These are phyloP conservation scores for Kodamaea fukazawae DNA, from an alignment of 805 yeast genomes.

Conservation along the genomic window DNA sequence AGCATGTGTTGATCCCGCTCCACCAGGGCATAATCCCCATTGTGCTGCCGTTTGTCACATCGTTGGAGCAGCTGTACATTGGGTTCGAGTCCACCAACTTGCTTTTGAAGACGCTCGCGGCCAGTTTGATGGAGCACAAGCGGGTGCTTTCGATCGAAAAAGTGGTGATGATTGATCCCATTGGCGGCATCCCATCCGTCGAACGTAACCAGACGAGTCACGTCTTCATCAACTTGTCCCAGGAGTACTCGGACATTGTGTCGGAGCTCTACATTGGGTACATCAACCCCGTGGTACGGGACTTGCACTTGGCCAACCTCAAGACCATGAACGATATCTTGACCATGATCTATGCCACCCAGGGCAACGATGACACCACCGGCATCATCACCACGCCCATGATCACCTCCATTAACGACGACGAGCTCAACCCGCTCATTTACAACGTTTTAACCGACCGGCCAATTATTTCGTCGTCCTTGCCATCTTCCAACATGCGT, in stretches of 20 bases:
- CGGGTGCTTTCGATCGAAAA: slow-evolving; percentile 64
- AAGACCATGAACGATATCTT: slow-evolving; percentile 61
- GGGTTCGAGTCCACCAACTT: slow-evolving; percentile 21
- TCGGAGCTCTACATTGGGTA: slow-evolving; percentile 64
- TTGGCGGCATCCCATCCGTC: slow-evolving; percentile 89
- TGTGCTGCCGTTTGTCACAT: slow-evolving; percentile 50
- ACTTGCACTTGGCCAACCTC: slow-evolving; percentile 64
- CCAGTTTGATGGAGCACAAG: slow-evolving; percentile 23
- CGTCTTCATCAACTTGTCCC: slow-evolving; percentile 79
- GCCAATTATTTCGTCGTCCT: slow-evolving; percentile 83
- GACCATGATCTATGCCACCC: slow-evolving; percentile 43
- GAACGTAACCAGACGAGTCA: slow-evolving; percentile 82
- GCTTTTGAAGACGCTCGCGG: slow-evolving; percentile 25
- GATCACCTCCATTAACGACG: slow-evolving; percentile 56
- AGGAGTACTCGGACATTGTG: slow-evolving; percentile 67
- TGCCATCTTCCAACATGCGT: slow-evolving; percentile 62
- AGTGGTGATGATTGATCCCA: slow-evolving; percentile 69
- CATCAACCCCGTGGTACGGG: slow-evolving; percentile 42
- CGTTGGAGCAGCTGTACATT: slow-evolving; percentile 18
- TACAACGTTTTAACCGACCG: slow-evolving; percentile 90
- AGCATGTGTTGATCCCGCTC: slow-evolving; percentile 28
- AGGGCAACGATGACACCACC: slow-evolving; percentile 48
- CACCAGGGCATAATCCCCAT: slow-evolving; percentile 57
- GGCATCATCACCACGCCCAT: slow-evolving; percentile 86
- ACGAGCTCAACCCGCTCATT: slow-evolving; percentile 76